Base-by-base conservation (phyloP, 257 asterid species). In the Thymus mandschuricus region DNA sequence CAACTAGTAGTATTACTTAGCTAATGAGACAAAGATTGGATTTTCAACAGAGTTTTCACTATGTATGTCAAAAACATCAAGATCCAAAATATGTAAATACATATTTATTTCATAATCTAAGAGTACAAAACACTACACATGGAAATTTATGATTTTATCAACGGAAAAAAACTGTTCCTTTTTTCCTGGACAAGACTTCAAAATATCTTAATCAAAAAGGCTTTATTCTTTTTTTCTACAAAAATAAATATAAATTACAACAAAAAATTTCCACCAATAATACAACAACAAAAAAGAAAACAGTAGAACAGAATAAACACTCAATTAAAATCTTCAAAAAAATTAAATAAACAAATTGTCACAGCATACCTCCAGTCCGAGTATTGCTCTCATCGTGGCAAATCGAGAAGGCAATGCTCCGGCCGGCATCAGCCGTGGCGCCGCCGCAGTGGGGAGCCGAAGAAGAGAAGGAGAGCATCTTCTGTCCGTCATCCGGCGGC, bases 381-480 rank as follows among this genome's bases (percentile, higher is more conserved):
- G 60, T 35, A 30, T 55, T 62, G 63, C n/a, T 49, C 10, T 75
- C 85, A 75, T 75, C 75, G 71, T 70, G 82, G 64, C 40, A 66
- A 78, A 67, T 60, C n/a, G 88, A 83, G 44, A 81, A 83, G 7
- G 80, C 81, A 13, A 83, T 78, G 34, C 79, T 83, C 73, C 81
- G 64, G 30, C 52, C 67, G 30, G 79, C 54, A 33, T 35, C 74
- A 5, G 10, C 55, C 44, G 46, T 41, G 6, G 49, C 71, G 28
- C 13, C 64, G 27, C 46, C 38, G 72, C 52, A 63, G 51, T 49
- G 76, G 52, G 80, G 80, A 45, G 59, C 82, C 44, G 75, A 34
- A 33, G 88, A 81, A 5, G 87, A 80, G 54, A 85, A 85, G 0
- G 89, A 85, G 1, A 85, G 89, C 89, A 85, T 82, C 54, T 72